A percentile compares a stretch with the other conserved stretches of the same genome.
Evolutionary conservation across 2,329 filamentous ascomycete genomes (phyloP).

Genomic region (Peltaster fructicola): DNA sequence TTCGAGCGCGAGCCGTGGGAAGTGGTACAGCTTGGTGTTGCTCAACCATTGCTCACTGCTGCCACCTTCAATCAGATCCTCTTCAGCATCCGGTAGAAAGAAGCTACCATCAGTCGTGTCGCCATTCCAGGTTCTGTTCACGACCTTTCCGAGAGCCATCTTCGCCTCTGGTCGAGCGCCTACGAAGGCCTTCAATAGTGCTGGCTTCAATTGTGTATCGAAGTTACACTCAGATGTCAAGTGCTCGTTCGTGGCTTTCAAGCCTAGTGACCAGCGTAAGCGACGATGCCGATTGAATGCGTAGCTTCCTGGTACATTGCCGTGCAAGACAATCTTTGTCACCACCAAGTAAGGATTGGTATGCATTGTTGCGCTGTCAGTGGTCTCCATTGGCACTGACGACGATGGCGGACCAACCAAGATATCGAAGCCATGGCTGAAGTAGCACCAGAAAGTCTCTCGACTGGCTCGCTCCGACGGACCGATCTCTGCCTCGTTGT

Average conservation of each 20-base stretch:
- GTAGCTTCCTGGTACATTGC: conserved; percentile 88
- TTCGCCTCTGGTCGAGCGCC: conserved; percentile 34
- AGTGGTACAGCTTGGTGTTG: conserved; percentile 78
- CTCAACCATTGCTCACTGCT: conserved; percentile 37
- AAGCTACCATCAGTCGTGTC: conserved; percentile 16
- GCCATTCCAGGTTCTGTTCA: conserved; percentile 19
- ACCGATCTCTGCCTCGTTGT: conserved; percentile 36
- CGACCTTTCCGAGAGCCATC: conserved; percentile 30
- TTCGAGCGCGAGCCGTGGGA: conserved; percentile 87
- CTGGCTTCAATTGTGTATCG: conserved; percentile 43
- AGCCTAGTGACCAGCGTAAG: conserved; percentile 58
- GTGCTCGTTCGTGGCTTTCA: conserved; percentile 22
- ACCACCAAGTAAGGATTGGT: conserved; percentile 47
- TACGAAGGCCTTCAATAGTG: conserved; percentile 16
- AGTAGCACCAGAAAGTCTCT: conserved; percentile 89
- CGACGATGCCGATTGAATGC: conserved; percentile 89
- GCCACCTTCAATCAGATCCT: conserved; percentile 21
- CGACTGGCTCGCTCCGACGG: conserved; percentile 36
- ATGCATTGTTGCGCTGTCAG: conserved; percentile 9
- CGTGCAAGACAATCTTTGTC: conserved; percentile 83
- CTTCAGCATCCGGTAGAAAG: conserved; percentile 17
- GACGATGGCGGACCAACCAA: conserved; percentile 66
- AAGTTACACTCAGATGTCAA: conserved; percentile 66
- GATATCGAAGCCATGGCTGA: conserved; percentile 85
- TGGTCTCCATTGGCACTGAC: too few species aligned